Evolutionary conservation across 768 basidiomycete species (phyloP).

Genomic region (Termitomyces sp.): DNA sequence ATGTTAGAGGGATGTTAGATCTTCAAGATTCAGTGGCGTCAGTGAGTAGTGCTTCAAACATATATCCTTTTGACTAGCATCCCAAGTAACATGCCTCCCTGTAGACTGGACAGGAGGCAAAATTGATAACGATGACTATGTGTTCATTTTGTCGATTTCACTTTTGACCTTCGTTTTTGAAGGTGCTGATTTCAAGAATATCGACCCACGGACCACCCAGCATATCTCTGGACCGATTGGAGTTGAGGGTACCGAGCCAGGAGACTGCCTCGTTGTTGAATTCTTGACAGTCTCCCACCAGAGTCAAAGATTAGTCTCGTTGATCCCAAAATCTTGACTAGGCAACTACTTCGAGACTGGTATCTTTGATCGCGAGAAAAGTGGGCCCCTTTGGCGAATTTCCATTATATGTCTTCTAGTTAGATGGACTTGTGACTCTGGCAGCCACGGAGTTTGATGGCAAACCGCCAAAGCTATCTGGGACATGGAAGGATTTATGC

Average conservation of each 20-base stretch:
- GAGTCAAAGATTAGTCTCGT: background rate
- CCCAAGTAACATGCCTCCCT: background rate
- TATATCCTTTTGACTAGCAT: background rate
- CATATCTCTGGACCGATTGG: slow-evolving; percentile 74
- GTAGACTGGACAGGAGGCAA: slow-evolving; percentile 80
- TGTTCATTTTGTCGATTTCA: slow-evolving; percentile 9
- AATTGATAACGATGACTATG: slow-evolving; percentile 71
- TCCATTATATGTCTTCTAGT: background rate
- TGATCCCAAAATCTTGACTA: slow-evolving; percentile 16
- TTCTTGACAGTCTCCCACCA: slow-evolving; percentile 42
- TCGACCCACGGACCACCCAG: slow-evolving; percentile 62
- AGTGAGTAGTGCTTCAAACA: slow-evolving; percentile 34
- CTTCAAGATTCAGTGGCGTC: slow-evolving; percentile 68
- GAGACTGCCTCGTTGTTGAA: slow-evolving; percentile 78
- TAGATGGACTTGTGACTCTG: background rate
- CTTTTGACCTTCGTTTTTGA: background rate
- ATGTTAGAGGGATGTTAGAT: slow-evolving; percentile 54
- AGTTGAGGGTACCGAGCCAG: slow-evolving; percentile 72
- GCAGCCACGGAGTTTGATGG: slow-evolving; percentile 63
- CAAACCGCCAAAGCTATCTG: slow-evolving; percentile 74
- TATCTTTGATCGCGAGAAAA: slow-evolving; percentile 70
- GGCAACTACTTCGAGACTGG: slow-evolving; percentile 68
- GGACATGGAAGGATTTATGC: slow-evolving; percentile 76
- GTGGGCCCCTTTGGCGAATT: slow-evolving; percentile 60
- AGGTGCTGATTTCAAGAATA: slow-evolving; percentile 61